Evolutionary conservation across 441 rosid species (phyloP).

Genomic region (Erodium moschatum): DNA sequence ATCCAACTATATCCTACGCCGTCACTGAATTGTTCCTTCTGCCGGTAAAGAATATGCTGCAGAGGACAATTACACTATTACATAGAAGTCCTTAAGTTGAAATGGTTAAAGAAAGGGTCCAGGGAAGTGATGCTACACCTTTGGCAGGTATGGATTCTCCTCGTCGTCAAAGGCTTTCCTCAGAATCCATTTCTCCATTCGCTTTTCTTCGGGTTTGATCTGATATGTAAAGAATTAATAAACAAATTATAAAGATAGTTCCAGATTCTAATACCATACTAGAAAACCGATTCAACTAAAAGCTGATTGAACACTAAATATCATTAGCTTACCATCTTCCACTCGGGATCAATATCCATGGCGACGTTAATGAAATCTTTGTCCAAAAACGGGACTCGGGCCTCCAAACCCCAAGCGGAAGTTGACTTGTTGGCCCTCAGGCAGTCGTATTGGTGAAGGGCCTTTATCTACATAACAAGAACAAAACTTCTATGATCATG

Average conservation of each 20-base stretch:
- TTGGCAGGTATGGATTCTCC: conserved; percentile 58
- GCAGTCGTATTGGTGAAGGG: conserved; percentile 94
- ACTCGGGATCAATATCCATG: conserved; percentile 91
- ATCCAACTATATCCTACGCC: conserved; percentile 98
- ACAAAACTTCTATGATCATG: neutral
- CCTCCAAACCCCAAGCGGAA: conserved; percentile 98
- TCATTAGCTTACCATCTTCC: conserved; percentile 54
- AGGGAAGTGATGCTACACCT: conserved; percentile 28
- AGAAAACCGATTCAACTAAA: neutral
- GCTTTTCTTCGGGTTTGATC: conserved; percentile 62
- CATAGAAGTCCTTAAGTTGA: neutral
- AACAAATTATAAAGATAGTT: no score
- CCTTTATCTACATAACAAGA: conserved; percentile 54
- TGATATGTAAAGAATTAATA: conserved; percentile 14
- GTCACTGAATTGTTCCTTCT: conserved; percentile 94
- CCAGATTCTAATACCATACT: no score
- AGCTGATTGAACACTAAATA: neutral
- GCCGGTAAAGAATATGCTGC: conserved; percentile 80
- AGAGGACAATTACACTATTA: neutral
- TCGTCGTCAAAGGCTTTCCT: conserved; percentile 79
- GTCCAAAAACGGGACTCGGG: conserved; percentile 95
- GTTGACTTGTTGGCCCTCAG: conserved; percentile 96
- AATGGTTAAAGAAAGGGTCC: neutral
- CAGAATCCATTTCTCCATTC: conserved; percentile 76
- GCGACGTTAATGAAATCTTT: conserved; percentile 68